These are phyloP conservation scores for Parsonsia alboflavescens DNA, from an alignment of 257 asterid species.

Conservation along the genomic window DNA sequence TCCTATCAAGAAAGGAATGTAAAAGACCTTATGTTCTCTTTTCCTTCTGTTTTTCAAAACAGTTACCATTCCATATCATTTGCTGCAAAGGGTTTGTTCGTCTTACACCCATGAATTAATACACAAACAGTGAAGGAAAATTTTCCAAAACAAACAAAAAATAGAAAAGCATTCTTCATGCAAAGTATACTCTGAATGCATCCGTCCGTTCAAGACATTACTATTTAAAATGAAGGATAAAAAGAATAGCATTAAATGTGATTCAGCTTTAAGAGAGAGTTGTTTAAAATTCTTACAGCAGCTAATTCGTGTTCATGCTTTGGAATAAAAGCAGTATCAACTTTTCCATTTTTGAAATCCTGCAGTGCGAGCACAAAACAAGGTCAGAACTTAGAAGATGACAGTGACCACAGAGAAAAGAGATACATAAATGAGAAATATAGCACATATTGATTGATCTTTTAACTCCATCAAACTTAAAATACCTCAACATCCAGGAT, in stretches of 20 bases:
- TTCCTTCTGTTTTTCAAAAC: neutral
- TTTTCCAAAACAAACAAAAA: too few relatives aligned
- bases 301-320: conserved; percentile 95
- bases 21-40: neutral
- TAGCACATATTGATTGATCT: neutral
- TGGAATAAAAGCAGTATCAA: conserved; percentile 96
- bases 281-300: conserved; percentile 53
- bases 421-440: neutral
- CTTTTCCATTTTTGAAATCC: conserved; percentile 91
- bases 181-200: neutral
- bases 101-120: neutral
- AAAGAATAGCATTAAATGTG: neutral
- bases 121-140: neutral
- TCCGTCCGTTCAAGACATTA: neutral
- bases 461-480: conserved; percentile 3
- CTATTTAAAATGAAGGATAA: neutral
- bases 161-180: neutral
- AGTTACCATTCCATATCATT: neutral
- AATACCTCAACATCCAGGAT: conserved; percentile 92
- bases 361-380: conserved; percentile 20
- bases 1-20: neutral
- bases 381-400: conserved; percentile 2
- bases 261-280: conserved; percentile 6
- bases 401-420: neutral
- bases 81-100: neutral